Base-by-base conservation (phyloP, 345 rosid species). In the Ceriops tagal region DNA sequence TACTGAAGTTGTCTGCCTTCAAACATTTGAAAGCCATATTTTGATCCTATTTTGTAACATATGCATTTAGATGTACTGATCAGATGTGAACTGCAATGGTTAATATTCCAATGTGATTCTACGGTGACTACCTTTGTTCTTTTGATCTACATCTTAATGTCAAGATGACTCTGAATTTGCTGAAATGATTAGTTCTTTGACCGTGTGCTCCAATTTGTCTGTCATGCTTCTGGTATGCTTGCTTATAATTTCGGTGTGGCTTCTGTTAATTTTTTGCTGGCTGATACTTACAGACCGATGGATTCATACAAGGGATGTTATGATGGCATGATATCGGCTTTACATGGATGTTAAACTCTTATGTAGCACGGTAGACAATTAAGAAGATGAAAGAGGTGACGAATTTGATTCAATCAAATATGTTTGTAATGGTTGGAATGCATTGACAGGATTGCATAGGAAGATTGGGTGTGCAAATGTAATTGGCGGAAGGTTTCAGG, bases 21-120 rank as follows among this genome's bases (percentile, higher is more conserved):
- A 59, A 63, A 28, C 60, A 66, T 73, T 77, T 66, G 69, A 58
- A 69, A 71, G 68, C 57, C 5, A 75, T 71, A 67, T 52, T 30
- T 37, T 67, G 58, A 66, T 20, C 59, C 26, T 68, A 61, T 61
- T 66, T 34, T 71, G 73, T 69, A 71, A 67, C 61, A 71, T 58
- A 37, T 72, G 75, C 64, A 66, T 56, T 60, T 58, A 57, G 68
- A 58, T 67, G 66, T 70, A 66, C 71, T 70, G 56, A 51, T 69
- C 72, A 64, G 70, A 71, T 65, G 37, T 66, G 73, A 56, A 71
- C 53, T 58, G 57, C 62, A 55, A 21, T 49, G 22, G 26, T 59
- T 53, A 61, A 53, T 61, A 57, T 68, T 32, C 66, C 8, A 31
- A 43, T 58, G 60, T 73, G 58, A 53, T 35, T 56, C 22, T 70